Percentiles rank a stretch among this genome's conserved stretches.
phyloP scores from a whole-genome alignment of 2,329 filamentous ascomycete genomes.

The Aspergillus intermedius region DNA sequence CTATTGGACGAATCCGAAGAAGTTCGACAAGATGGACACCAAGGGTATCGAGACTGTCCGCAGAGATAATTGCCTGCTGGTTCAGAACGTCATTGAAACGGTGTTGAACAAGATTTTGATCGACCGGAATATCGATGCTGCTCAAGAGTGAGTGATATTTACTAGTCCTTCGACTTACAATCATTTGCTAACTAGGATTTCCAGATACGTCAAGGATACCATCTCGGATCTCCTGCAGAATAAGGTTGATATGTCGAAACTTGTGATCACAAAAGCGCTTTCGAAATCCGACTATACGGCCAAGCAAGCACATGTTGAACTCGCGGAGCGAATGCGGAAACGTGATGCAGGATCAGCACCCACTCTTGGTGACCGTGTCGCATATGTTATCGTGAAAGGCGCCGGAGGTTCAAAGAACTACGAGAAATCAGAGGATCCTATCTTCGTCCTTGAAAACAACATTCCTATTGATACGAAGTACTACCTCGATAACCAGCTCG shows the following conservation, averaged over 20 bases:
- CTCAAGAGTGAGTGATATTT: conserved; percentile 69
- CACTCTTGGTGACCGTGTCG: conserved; percentile 86
- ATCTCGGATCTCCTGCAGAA: conserved; percentile 95
- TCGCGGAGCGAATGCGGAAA: conserved; percentile 94
- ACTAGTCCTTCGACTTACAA: not conserved
- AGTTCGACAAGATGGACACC: conserved; percentile 99
- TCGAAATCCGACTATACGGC: conserved; percentile 83
- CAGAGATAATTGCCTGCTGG: conserved; percentile 89
- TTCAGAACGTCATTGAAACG: conserved; percentile 96
- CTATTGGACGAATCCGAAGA: conserved; percentile 90
- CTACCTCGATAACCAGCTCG: conserved; percentile 96
- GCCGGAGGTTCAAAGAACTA: conserved; percentile 87
- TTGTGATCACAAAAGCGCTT: conserved; percentile 96
- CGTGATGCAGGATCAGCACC: conserved; percentile 92
- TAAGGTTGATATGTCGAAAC: conserved; percentile 97
- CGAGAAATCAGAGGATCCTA: conserved; percentile 93
- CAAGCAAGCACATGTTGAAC: conserved; percentile 93
- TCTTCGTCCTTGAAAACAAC: conserved; percentile 96
- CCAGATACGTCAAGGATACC: conserved; percentile 88
- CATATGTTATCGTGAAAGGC: conserved; percentile 96
- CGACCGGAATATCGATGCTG: conserved; percentile 79
- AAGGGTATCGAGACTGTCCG: conserved; percentile 98
- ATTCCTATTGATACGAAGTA: conserved; percentile 97
- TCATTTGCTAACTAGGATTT: conserved; percentile 29
- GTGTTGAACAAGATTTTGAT: conserved; percentile 93